Evolutionary conservation across 75 land plant genomes (phyloP).

Genomic region (Pinus albicaulis): DNA sequence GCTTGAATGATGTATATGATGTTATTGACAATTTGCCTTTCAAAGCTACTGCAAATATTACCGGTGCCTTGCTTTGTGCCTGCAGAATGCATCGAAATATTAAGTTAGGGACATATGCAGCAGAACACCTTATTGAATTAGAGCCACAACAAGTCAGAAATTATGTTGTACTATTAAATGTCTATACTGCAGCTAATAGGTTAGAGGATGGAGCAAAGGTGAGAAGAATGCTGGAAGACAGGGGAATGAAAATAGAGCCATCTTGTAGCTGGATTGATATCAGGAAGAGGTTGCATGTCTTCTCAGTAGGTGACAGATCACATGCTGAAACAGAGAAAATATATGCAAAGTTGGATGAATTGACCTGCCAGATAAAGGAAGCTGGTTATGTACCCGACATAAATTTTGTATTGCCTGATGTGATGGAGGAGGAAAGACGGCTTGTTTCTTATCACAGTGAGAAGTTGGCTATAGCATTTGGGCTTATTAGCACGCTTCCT

Average conservation of each 20-base stretch:
- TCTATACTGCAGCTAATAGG: constrained; percentile 34
- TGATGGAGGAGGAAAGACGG: constrained; percentile 10
- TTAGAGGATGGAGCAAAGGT: constrained; percentile 44
- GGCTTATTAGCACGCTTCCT: constrained; percentile 38
- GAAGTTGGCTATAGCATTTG: constrained; percentile 50
- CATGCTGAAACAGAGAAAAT: constrained; percentile 38
- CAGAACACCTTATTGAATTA: constrained; percentile 54
- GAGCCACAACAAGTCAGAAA: constrained; percentile 51
- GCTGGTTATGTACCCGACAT: constrained; percentile 33
- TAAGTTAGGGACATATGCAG: constrained; percentile 57
- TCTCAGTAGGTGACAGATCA: constrained; percentile 38
- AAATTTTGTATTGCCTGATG: constrained; percentile 33
- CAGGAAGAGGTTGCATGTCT: constrained; percentile 33
- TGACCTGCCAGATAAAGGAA: constrained; percentile 30
- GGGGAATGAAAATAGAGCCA: constrained; percentile 35
- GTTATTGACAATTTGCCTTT: constrained; percentile 54
- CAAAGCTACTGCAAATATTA: constrained; percentile 40
- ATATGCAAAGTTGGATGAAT: constrained; percentile 23
- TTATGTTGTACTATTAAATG: constrained; percentile 51
- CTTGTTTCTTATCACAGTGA: constrained; percentile 27
- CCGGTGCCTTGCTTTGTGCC: constrained; percentile 69
- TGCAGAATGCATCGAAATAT: constrained; percentile 53
- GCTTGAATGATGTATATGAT: constrained; percentile 48
- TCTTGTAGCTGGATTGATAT: constrained; percentile 63
- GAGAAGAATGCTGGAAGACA: constrained; percentile 21